phyloP scores from a whole-genome alignment of 345 rosid genomes.

The Laguncularia racemosa region DNA sequence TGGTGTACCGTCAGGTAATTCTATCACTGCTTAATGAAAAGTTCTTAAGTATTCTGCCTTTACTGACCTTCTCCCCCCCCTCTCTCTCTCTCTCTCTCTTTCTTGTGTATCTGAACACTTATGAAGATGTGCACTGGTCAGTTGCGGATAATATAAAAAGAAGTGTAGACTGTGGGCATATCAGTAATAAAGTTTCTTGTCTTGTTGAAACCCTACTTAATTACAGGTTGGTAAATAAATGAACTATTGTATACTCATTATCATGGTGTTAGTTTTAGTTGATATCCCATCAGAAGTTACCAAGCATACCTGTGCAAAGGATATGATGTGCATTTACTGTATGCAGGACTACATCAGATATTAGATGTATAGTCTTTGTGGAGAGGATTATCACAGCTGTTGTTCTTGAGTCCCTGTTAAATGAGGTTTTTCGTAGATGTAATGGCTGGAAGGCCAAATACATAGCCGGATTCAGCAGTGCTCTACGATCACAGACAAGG shows the following conservation, averaged over 20 bases:
- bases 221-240: conserved; percentile 48
- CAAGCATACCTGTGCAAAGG: background rate
- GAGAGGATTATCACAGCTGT: conserved; percentile 66
- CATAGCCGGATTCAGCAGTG: conserved; percentile 64
- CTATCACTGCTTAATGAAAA: conserved; percentile 6
- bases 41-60: background rate
- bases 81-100: conserved; percentile 2
- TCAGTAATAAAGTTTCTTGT: conserved; percentile 45
- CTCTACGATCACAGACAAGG: conserved; percentile 49
- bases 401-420: conserved; percentile 48
- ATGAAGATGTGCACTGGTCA: conserved; percentile 36
- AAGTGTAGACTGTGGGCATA: conserved; percentile 36
- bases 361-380: conserved; percentile 79
- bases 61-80: background rate
- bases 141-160: conserved; percentile 19
- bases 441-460: conserved; percentile 54
- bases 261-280: background rate
- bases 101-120: conserved; percentile 2
- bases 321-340: background rate
- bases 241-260: background rate
- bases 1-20: conserved; percentile 48
- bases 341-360: conserved; percentile 45
- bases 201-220: conserved; percentile 66
- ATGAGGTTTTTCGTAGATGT: conserved; percentile 46
- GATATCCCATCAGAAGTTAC: background rate